Evolutionary conservation across 2,329 filamentous ascomycete species (phyloP).

Genomic region (Colletotrichum tamarilloi): DNA sequence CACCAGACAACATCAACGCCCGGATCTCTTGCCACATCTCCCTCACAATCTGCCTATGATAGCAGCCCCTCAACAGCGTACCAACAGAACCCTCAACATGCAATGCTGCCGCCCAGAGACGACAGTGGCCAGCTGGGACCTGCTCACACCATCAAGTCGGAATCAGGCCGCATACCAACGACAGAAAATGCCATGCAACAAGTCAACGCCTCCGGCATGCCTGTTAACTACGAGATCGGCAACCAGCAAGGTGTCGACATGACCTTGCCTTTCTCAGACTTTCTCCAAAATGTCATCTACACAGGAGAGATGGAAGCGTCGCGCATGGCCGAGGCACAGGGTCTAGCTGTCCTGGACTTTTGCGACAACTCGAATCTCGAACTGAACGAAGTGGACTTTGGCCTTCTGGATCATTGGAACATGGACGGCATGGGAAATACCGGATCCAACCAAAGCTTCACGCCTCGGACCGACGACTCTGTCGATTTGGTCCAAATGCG

Average conservation of each 20-base stretch:
- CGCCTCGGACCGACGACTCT: slow-evolving; percentile 49
- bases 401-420: slow-evolving; percentile 61
- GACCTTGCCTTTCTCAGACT: slow-evolving; percentile 58
- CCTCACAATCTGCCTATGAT: slow-evolving; percentile 36
- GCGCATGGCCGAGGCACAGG: slow-evolving; percentile 50
- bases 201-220: slow-evolving; percentile 35
- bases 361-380: slow-evolving; percentile 62
- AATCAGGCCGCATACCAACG: slow-evolving; percentile 48
- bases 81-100: slow-evolving; percentile 36
- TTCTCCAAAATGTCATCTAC: slow-evolving; percentile 62
- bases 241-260: slow-evolving; percentile 21
- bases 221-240: slow-evolving; percentile 31
- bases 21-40: slow-evolving; percentile 34
- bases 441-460: slow-evolving; percentile 42
- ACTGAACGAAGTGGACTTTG: slow-evolving; percentile 64
- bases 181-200: slow-evolving; percentile 47
- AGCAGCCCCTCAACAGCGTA: slow-evolving; percentile 38
- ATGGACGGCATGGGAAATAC: slow-evolving; percentile 48
- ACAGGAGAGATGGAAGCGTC: slow-evolving; percentile 53
- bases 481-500: slow-evolving; percentile 58
- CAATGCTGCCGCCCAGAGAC: slow-evolving; percentile 36
- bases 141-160: slow-evolving; percentile 42
- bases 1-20: slow-evolving; percentile 39
- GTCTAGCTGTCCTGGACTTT: slow-evolving; percentile 60
- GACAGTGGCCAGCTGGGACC: slow-evolving; percentile 43